Evolutionary conservation across 2,329 filamentous ascomycete species (phyloP).

Genomic region (Penicillium paneum): DNA sequence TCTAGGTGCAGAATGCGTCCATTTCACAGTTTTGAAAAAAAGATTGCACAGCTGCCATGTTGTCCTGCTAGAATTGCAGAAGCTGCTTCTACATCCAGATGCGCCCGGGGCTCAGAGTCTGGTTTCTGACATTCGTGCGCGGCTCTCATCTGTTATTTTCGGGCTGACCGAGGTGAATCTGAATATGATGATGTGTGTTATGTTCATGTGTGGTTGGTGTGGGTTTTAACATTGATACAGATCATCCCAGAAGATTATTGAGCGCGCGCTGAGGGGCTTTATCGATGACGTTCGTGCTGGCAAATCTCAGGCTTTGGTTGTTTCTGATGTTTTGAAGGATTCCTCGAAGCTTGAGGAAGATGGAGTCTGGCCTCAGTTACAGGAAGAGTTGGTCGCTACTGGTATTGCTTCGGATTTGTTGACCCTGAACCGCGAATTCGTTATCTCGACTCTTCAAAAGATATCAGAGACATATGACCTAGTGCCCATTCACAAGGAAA

Average conservation of each 20-base stretch:
- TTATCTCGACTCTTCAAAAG: conserved; percentile 10
- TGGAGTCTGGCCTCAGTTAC: conserved; percentile 11
- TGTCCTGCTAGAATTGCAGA: conserved; percentile 11
- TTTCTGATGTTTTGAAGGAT: conserved; percentile 4
- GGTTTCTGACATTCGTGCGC: conserved; percentile 12
- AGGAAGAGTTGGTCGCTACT: conserved; percentile 5
- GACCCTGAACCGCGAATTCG: conserved; percentile 9
- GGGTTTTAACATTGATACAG: conserved; percentile 4
- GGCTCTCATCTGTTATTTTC: conserved; percentile 12
- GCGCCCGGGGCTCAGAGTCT: neutral
- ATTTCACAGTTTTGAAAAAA: neutral
- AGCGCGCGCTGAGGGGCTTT: conserved; percentile 3
- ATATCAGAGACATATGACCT: conserved; percentile 6
- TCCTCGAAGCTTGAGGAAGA: neutral
- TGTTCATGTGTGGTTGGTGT: neutral
- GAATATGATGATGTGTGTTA: conserved; percentile 17
- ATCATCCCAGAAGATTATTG: conserved; percentile 13
- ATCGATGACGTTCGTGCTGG: conserved; percentile 10
- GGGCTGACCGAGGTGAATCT: conserved; percentile 16
- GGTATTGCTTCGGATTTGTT: conserved; percentile 12
- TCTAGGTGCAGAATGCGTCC: neutral
- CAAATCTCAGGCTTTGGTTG: neutral
- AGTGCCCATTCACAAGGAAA: neutral
- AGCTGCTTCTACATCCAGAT: neutral
- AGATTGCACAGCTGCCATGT: conserved; percentile 8